Evolutionary conservation across 2,329 filamentous ascomycete genomes (phyloP), one percentile per base, ranked within the genome.

Genomic region (Tolypocladium sp.): DNA sequence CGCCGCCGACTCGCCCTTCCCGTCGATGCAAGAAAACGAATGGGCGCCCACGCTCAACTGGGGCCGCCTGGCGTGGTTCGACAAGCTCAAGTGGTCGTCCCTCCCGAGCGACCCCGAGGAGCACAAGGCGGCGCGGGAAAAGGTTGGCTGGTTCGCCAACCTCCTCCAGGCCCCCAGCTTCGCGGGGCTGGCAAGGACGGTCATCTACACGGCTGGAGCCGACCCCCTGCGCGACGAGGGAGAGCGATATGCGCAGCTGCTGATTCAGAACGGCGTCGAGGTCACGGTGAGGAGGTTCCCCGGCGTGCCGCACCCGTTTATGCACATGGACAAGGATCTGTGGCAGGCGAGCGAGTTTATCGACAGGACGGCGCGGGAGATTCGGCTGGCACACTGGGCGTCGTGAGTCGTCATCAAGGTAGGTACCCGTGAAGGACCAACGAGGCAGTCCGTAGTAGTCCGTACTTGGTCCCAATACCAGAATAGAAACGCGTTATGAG

Each of bases 151-250:
- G 63, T 68, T 67, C 56, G 64, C 62, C 41, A 71, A 76, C 63
- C 63, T 74, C 15, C 66, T 77, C 56, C 61, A 66, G 13, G 75
- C 75, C 1, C 69, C 70, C 2, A 63, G 69, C 60, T 75, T 72
- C 41, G 59, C 55, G 3, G 59, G 67, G n/a, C 64, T 78, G 13
- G 60, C 72, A 27, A 71, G 67, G 58, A 77, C 75, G 1, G 69
- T 77, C 33, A 71, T 77, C 44, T 76, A 72, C 63, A 77, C 76
- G 8, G 76, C 76, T 1, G 73, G 73, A 0, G 74, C 74, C 40
- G 78, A 80, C 62, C 76, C 77, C 2, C 63, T 81, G 57, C 69
- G 78, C 2, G 78, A 81, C 63, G 79, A 81, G 63, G 79, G 77
- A 2, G 78, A 81, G 66, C 73, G 73, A 0, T 81, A 81, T 61